Base-by-base conservation (phyloP, 768 basidiomycete species). In the Leccinellum albellum region DNA sequence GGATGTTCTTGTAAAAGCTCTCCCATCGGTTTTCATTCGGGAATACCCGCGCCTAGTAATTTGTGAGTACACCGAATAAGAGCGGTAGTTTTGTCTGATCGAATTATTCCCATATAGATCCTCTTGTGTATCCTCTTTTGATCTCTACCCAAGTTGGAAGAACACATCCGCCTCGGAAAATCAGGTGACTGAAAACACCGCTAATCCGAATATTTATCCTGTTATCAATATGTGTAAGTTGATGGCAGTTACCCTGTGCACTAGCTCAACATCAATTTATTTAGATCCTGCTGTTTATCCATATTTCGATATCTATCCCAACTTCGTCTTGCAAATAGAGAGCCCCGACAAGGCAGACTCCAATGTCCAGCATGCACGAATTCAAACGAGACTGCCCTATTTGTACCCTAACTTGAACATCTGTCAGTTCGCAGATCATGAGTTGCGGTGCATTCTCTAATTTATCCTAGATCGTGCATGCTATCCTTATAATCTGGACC, bases 11-110 rank as follows among this genome's bases (percentile, higher is more conserved):
- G 73, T 68, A 32, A 63, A 76, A 40, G 64, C 82, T 20, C 80
- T 79, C 13, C 80, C 85, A 15, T 85, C 83, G 21, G 87, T 88
- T 42, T 42, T 42, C 40, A 20, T 42, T 20, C 40, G 12, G 40
- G 55, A 60, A 33, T 73, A 72, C 37, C 66, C 74, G 3, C 53
- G 61, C 24, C 48, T 71, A 28, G 63, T 67, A 10, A 67, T 70
- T 24, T 72, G 73, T 74, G 57, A 62, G 73, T 59, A 7, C 37
- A 5, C 15, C 23, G 13, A 23, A 15, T 23, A 20, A 33, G 20
- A 20, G 28, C 21, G 20, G 35, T 8, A 23, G 6, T 8, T 54
- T 32, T 26, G 15, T 59, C 58, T 63, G 23, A 67, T 32, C 23
- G 8, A 33, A 33, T 32, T 47, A 14, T 21, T 21, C 10, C 28